Conservation (phyloP, 2,329 filamentous ascomycete species). For the Emmonsiellopsis sp. region DNA sequence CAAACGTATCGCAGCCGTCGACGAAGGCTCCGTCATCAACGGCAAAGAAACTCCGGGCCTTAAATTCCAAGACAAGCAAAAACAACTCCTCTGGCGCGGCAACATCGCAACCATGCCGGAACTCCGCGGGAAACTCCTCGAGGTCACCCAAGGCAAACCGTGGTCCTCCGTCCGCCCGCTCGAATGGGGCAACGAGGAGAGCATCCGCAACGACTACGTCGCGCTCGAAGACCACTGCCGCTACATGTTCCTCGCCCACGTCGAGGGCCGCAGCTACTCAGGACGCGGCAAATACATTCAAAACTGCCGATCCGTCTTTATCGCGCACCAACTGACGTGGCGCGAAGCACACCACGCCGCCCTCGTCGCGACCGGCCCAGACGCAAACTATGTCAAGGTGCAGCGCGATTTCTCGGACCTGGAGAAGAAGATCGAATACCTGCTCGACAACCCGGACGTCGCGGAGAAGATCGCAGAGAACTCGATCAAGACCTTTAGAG, state of each 20-base stretch:
- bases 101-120: slow-evolving; percentile 29
- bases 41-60: slow-evolving; percentile 13
- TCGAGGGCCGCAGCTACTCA: slow-evolving; percentile 47
- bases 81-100: slow-evolving; percentile 43
- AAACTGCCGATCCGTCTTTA: slow-evolving; percentile 42
- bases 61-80: slow-evolving; percentile 31
- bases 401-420: slow-evolving; percentile 50
- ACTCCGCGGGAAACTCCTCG: slow-evolving; percentile 32
- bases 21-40: slow-evolving; percentile 21
- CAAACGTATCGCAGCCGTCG: slow-evolving; percentile 27
- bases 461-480: slow-evolving; percentile 46
- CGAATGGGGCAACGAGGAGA: slow-evolving; percentile 33
- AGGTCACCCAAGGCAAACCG: slow-evolving; percentile 28
- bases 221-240: slow-evolving; percentile 46
- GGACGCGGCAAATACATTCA: slow-evolving; percentile 47
- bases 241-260: slow-evolving; percentile 47
- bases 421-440: slow-evolving; percentile 32
- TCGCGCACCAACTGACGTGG: slow-evolving; percentile 43
- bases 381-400: slow-evolving; percentile 44
- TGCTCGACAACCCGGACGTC: slow-evolving; percentile 34
- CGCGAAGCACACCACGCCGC: slow-evolving; percentile 42
- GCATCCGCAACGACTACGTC: slow-evolving; percentile 34
- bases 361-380: slow-evolving; percentile 34
- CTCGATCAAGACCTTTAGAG: slow-evolving; percentile 39
- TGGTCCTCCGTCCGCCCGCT: slow-evolving; percentile 40